Base-by-base conservation (phyloP, 179 eudicot species). In the Vitellaria paradoxa region DNA sequence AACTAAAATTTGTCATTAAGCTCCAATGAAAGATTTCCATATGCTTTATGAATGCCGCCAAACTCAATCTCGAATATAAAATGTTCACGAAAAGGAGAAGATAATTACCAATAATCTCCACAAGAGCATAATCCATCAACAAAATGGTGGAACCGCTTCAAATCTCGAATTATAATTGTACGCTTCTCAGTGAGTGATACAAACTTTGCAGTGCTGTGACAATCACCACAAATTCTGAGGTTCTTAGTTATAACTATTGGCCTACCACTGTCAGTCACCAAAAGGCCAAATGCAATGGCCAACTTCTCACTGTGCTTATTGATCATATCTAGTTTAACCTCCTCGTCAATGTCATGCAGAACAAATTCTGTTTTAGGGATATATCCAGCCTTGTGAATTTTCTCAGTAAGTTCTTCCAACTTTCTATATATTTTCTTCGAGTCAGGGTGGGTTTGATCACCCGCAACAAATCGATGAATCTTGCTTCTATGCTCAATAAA, bases 201-300 rank as follows among this genome's bases (percentile, higher is more conserved):
- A 50, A 86, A 53, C 78, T 87, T 82, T 65, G 81, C 81, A 68
- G 77, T 81, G 17, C 73, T 70, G 80, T 83, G 88, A 42, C 88
- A 84, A 68, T 87, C 86, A 20, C 86, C 86, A 79, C 89, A 85
- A n/a, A 84, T 85, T 57, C 87, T 78, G 21, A 87, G 74, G 77
- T 87, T 87, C 82, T 87, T 87, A 7, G 80, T 78, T 30, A 87
- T 87, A 23, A 83, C 80, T n/a, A 87, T 71, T 9, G 86, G 78
- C 78, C 62, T 56, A 55, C 75, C 78, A 9, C 68, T 57, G 15
- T 53, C 73, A 24, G 73, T 74, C 49, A 82, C 83, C 56, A 82
- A 69, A 55, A 82, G 84, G 24, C 86, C 87, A 66, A 78, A 85
- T 64, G 89, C 87, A 81, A 87, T 79, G 50, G 89, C 87, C 66